Evolutionary conservation across 2,329 filamentous ascomycete species (phyloP).

Genomic region (Aspergillus pseudonomiae): DNA sequence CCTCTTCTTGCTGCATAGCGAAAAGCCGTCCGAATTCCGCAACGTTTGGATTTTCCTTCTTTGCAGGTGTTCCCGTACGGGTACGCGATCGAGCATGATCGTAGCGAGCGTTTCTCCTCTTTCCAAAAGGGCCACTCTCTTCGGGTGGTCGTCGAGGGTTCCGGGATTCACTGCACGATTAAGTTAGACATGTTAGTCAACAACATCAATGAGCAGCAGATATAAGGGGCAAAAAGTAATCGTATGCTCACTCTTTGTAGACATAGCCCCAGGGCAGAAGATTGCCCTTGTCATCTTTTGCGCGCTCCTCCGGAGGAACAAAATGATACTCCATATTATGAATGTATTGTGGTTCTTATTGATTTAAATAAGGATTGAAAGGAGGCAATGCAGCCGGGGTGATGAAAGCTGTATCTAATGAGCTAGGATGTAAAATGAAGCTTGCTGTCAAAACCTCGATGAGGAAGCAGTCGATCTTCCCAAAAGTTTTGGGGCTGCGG

Average conservation of each 20-base stretch:
- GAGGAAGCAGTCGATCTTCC: slow-evolving; percentile 6
- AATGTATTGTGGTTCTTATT: neutral
- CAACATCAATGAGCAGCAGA: neutral
- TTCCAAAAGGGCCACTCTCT: slow-evolving; percentile 66
- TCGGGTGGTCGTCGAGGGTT: slow-evolving; percentile 57
- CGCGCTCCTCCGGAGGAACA: slow-evolving; percentile 65
- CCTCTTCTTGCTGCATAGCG: slow-evolving; percentile 48
- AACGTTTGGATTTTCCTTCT: slow-evolving; percentile 58
- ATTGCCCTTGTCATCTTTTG: slow-evolving; percentile 61
- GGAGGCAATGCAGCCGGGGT: too few relatives aligned
- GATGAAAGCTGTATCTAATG: neutral
- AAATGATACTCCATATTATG: slow-evolving; percentile 64
- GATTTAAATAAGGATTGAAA: neutral
- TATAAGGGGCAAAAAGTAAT: too few relatives aligned
- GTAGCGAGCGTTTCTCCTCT: slow-evolving; percentile 50
- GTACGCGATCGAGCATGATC: slow-evolving; percentile 53
- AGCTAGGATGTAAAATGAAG: neutral
- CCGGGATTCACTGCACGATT: slow-evolving; percentile 44
- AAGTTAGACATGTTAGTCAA: neutral
- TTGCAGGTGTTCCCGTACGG: slow-evolving; percentile 61
- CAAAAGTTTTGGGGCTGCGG: slow-evolving; percentile 28
- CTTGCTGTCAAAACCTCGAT: neutral
- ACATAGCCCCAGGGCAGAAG: slow-evolving; percentile 66
- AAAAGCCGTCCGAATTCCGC: slow-evolving; percentile 51
- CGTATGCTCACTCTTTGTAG: slow-evolving; percentile 58